Base-by-base conservation (phyloP, 345 rosid genomes). In the Schrenkiella parvula region DNA sequence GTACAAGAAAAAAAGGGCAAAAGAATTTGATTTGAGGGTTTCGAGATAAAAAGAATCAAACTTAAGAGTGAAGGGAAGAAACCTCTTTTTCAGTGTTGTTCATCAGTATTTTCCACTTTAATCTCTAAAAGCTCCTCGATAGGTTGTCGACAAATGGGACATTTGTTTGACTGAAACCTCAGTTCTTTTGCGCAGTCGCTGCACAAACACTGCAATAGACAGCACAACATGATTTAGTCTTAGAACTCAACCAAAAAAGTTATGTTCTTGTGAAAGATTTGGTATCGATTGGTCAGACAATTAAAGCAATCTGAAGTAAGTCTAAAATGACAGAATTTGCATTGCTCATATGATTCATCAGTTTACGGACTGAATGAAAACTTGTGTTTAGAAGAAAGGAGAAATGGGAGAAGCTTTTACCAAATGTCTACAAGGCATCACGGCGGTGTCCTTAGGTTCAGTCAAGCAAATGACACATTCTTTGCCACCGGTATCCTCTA, bases 381-480 rank as follows among this genome's bases (percentile, higher is more conserved):
- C 21, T 28, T 26, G 11, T 28, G 35, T 15, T 12, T 11, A 60
- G 37, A 41, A 21, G 15, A 74, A 29, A 41, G 10, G 47, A 44
- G 8, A 55, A 23, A 4, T 3, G 47, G 0, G 6, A 64, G 26
- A 64, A 70, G 23, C 29, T 26, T 38, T 86, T 72, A 89, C 98
- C 98, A 92, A 84, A 82, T 92, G 98, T 41, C 98, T 80, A 82
- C 98, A 92, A 51, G 98, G 98, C 69, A 92, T 72, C 7, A 84
- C 86, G 25, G 95, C 95, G 1, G 96, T 92, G 82, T 89, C 88
- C 85, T 89, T 88, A 17, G 89, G 89, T 80, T 89, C 95, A 47
- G 89, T 86, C 96, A 92, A 84, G 92, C 98, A 92, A 60, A 92
- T 89, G 53, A 89, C 98, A 59, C 98, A 92, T 64, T 92, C 96